Percentiles rank a stretch among this genome's conserved stretches.
These are phyloP conservation scores for Dactylonectria macrodidyma DNA, from an alignment of 2,329 filamentous ascomycete species.

Conservation along the genomic window DNA sequence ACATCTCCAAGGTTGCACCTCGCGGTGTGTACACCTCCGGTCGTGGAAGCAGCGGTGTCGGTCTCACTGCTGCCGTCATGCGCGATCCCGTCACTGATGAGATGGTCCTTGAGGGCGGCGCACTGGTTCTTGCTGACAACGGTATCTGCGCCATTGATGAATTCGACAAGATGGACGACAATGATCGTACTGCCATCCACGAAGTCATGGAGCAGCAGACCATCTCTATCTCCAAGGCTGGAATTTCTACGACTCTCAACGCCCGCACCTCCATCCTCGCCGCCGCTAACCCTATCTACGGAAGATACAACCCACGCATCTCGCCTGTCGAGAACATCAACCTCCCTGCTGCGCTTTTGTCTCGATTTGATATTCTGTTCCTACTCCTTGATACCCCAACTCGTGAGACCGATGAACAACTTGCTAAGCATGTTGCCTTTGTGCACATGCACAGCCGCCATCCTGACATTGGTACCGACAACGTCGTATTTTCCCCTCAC, in stretches of 20 bases:
- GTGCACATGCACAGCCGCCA: conserved; percentile 98
- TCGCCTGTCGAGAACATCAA: conserved; percentile 99
- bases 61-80: conserved; percentile 88
- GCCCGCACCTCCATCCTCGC: conserved; percentile 96
- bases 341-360: conserved; percentile 94
- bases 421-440: conserved; percentile 94
- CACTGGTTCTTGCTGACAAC: conserved; percentile 84
- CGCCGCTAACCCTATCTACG: conserved; percentile 96
- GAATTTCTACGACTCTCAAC: conserved; percentile 85
- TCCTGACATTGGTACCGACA: conserved; percentile 76
- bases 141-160: conserved; percentile 91
- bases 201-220: conserved; percentile 93
- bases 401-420: conserved; percentile 90
- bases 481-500: conserved; percentile 88
- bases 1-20: conserved; percentile 97
- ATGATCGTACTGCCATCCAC: conserved; percentile 86
- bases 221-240: conserved; percentile 85
- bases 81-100: conserved; percentile 87
- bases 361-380: conserved; percentile 97
- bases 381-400: conserved; percentile 95
- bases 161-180: conserved; percentile 92
- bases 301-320: conserved; percentile 96
- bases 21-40: conserved; percentile 90
- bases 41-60: conserved; percentile 85
- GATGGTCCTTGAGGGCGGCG: conserved; percentile 87